A percentile compares a stretch with the other conserved stretches of the same genome.
phyloP scores from a whole-genome alignment of 116 monocot species.

The Papilionanthe hybrid region DNA sequence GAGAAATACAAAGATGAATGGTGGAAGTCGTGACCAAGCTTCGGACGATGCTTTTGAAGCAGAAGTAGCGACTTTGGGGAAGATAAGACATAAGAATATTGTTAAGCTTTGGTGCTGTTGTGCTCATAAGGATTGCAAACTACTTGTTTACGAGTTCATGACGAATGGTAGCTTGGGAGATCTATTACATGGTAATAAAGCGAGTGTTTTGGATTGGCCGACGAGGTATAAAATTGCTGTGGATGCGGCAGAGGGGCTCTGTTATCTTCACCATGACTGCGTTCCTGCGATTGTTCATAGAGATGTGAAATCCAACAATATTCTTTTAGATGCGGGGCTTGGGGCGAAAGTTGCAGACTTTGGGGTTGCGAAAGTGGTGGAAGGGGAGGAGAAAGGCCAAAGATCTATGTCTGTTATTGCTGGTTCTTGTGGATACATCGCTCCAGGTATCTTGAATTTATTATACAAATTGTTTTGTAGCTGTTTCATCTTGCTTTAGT shows the following conservation, averaged over 20 bases:
- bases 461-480: not conserved
- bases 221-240: slow-evolving; percentile 61
- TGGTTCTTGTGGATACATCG: slow-evolving; percentile 83
- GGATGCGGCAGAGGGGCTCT: slow-evolving; percentile 71
- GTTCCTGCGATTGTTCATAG: slow-evolving; percentile 64
- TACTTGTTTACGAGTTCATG: slow-evolving; percentile 86
- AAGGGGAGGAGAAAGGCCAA: slow-evolving; percentile 21
- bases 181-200: slow-evolving; percentile 52
- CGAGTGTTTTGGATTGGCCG: slow-evolving; percentile 56
- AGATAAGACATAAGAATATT: slow-evolving; percentile 79
- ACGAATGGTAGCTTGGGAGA: slow-evolving; percentile 76
- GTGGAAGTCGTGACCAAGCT: not conserved
- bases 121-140: slow-evolving; percentile 42
- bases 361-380: slow-evolving; percentile 65
- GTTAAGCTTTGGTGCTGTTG: slow-evolving; percentile 69
- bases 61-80: slow-evolving; percentile 59
- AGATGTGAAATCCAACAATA: slow-evolving; percentile 84
- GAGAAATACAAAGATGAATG: slow-evolving; percentile 14
- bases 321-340: slow-evolving; percentile 60
- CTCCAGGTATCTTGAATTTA: slow-evolving; percentile 45
- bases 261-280: slow-evolving; percentile 78
- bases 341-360: slow-evolving; percentile 67
- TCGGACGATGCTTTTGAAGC: slow-evolving; percentile 52
- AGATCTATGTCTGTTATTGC: slow-evolving; percentile 75
- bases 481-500: no score